Evolutionary conservation across 2,329 filamentous ascomycete species (phyloP), one percentile per base, ranked within the genome.

Genomic region (Beauveria rudraprayagi): DNA sequence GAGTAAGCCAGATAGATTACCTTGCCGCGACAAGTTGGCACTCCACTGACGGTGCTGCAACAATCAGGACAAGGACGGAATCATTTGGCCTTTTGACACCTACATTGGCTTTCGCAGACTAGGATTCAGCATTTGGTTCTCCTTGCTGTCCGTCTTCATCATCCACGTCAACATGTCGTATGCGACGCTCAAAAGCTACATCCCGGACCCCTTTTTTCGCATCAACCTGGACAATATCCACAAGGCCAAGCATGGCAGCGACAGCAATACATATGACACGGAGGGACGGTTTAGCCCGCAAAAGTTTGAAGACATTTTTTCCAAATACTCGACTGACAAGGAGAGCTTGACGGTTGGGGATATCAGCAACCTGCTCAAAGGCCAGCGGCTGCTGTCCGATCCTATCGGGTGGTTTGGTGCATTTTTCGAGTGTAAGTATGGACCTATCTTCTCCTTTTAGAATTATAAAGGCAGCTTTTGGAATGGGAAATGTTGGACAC

Each of bases 281-380:
- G 78, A 81, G 65, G 79, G 79, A 3, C 71, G 78, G 1, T 81
- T 80, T 65, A 63, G 75, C 11, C 77, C 78, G 14, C 78, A 81
- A 66, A 74, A 73, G 47, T 81, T 82, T 62, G 78, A 82, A 67
- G 78, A 81, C 63, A 73, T 80, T 48, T 81, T 81, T 61, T 66
- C 72, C 48, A 80, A 81, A 68, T 80, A 78, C 66, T 16, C 48
- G 48, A 11, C 77, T 71, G 70, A 72, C 47, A 73, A 73, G 19
- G 73, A 78, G 54, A 71, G 72, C 6, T 64, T 80, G 58, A 76
- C 71, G 1, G 37, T 72, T 6, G 52, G 64, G 40, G 74, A 80
- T 40, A 60, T 79, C 2, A 67, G 63, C 51, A 65, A 66, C 1
- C 68, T 77, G 60, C 64, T 76, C 43, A 73, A 72, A 52, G 77